phyloP scores from a whole-genome alignment of 2,329 filamentous ascomycete species.

The Trichoderma endophyticum region DNA sequence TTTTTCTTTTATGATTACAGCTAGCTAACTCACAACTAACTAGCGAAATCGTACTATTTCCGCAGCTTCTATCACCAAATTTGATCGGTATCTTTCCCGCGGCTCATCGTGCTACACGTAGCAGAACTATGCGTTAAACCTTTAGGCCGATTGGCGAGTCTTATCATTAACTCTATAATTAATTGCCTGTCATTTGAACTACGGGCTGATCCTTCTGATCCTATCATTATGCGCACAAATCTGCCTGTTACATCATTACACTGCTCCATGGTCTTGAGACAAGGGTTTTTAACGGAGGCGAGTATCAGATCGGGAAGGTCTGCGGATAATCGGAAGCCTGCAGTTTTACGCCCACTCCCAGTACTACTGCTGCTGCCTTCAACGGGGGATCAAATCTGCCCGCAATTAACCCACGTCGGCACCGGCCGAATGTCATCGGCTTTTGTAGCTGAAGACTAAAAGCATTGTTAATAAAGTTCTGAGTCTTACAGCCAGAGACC shows the following conservation, averaged over 20 bases:
- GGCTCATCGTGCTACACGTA: background rate
- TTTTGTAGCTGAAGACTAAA: background rate
- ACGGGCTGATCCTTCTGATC: background rate
- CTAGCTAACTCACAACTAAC: background rate
- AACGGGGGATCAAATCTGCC: background rate
- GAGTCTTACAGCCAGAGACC: background rate
- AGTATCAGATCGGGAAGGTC: slow-evolving; percentile 11
- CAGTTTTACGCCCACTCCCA: background rate
- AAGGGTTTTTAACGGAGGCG: background rate
- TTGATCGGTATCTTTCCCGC: background rate
- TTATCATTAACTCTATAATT: background rate
- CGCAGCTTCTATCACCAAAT: background rate
- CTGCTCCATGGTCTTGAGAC: background rate
- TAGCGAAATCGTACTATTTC: background rate
- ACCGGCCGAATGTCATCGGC: background rate
- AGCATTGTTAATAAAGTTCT: background rate
- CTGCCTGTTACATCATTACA: background rate
- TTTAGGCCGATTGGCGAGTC: background rate
- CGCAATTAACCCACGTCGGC: background rate
- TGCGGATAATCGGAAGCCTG: slow-evolving; percentile 12
- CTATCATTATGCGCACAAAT: background rate
- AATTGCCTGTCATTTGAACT: background rate
- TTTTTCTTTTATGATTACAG: background rate
- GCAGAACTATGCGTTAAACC: background rate
- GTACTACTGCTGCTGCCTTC: background rate